phyloP scores from a whole-genome alignment of 768 basidiomycete species.

The Boletales sp. region DNA sequence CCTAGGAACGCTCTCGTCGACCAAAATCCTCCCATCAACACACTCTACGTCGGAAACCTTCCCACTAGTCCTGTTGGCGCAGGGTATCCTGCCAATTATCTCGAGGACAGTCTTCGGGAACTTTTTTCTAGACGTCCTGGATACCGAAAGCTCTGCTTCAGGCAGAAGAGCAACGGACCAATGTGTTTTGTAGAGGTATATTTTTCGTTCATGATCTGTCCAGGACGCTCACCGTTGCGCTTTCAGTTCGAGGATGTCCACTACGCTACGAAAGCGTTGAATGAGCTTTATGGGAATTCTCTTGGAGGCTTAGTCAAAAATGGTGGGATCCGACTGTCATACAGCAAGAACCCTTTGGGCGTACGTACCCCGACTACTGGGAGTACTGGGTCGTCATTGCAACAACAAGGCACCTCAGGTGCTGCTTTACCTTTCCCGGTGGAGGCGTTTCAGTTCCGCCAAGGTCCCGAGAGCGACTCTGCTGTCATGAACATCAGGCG shows the following conservation, averaged over 20 bases:
- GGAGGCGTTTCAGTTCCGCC: slow-evolving; percentile 29
- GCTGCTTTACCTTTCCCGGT: slow-evolving; percentile 26
- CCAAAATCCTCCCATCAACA: slow-evolving; percentile 98
- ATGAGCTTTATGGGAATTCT: slow-evolving; percentile 88
- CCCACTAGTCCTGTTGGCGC: slow-evolving; percentile 74
- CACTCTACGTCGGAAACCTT: slow-evolving; percentile 98
- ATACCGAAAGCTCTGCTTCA: slow-evolving; percentile 88
- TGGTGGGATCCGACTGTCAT: slow-evolving; percentile 92
- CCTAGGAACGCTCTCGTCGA: slow-evolving; percentile 53
- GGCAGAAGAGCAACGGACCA: slow-evolving; percentile 95
- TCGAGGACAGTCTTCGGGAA: slow-evolving; percentile 84
- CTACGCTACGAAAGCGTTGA: slow-evolving; percentile 81
- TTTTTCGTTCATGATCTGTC: background rate
- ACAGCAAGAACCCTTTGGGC: slow-evolving; percentile 98
- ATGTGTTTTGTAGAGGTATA: slow-evolving; percentile 98
- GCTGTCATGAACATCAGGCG: slow-evolving; percentile 17
- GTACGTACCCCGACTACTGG: slow-evolving; percentile 76
- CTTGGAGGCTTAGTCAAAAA: slow-evolving; percentile 91
- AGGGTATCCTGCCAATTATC: slow-evolving; percentile 71
- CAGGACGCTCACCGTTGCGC: slow-evolving; percentile 1
- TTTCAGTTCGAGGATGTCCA: slow-evolving; percentile 85
- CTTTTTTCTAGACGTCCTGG: slow-evolving; percentile 79
- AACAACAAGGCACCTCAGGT: slow-evolving; percentile 24
- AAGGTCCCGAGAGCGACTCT: slow-evolving; percentile 27
- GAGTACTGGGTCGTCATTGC: slow-evolving; percentile 20